Evolutionary conservation across 805 yeast genomes (phyloP).

Genomic region (Candida xiaguanensis): DNA sequence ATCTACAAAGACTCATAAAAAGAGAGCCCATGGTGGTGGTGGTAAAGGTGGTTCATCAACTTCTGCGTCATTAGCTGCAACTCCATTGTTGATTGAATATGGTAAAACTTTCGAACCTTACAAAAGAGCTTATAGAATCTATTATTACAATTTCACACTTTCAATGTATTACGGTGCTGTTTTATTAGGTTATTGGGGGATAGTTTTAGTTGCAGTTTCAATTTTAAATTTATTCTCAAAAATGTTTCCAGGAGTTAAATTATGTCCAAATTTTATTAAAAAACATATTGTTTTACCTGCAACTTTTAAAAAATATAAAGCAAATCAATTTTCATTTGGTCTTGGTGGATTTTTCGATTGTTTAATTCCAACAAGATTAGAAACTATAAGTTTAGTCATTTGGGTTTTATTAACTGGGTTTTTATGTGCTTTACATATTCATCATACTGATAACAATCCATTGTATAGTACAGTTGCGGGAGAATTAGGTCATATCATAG

Average conservation of each 20-base stretch:
- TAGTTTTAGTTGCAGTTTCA: conserved; percentile 39
- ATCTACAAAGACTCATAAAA: not conserved
- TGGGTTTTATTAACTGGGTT: conserved; percentile 34
- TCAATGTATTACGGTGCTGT: conserved; percentile 39
- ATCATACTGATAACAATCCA: conserved; percentile 22
- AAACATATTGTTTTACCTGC: conserved; percentile 28
- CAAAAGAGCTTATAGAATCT: conserved; percentile 22
- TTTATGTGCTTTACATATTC: conserved; percentile 23
- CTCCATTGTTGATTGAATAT: conserved; percentile 33
- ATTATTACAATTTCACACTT: conserved; percentile 32
- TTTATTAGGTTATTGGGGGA: conserved; percentile 47
- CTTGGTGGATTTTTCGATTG: conserved; percentile 16
- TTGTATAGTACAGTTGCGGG: conserved; percentile 13
- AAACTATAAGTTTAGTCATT: conserved; percentile 37
- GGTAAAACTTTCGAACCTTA: conserved; percentile 36
- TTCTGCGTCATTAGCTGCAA: conserved; percentile 12
- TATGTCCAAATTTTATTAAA: conserved; percentile 23
- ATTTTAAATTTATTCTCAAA: conserved; percentile 38
- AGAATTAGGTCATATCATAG: conserved; percentile 41
- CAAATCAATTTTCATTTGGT: conserved; percentile 11
- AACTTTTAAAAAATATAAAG: conserved; percentile 14
- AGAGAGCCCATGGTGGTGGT: conserved; percentile 8
- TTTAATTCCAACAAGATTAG: conserved; percentile 52
- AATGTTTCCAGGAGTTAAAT: conserved; percentile 34
- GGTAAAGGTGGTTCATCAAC: conserved; percentile 2